Base-by-base conservation (phyloP, 208 protist species). In the Crithidia bombi region DNA sequence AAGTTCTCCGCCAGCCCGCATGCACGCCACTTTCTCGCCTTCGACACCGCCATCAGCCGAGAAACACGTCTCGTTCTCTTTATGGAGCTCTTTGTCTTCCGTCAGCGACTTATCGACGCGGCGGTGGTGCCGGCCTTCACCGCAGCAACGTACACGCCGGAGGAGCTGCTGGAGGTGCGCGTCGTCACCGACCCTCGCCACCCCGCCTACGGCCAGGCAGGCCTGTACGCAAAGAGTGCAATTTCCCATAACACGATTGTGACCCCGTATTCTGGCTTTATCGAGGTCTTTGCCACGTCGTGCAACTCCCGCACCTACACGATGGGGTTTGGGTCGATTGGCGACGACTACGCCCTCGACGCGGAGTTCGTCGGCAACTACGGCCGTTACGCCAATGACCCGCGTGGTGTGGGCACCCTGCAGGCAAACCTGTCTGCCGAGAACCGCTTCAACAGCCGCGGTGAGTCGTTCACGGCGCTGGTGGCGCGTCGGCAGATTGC, bases 351-450 rank as follows among this genome's bases (percentile, higher is more conserved):
- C 69, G 92, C 82, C 0, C 70, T 96, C 19, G 92, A 96, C 61
- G 92, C 92, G 25, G 89, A 96, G 81, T 96, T 96, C 67, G 79
- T 81, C 1, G 92, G 92, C 39, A 95, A 95, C 71, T 91, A 90
- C 62, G 92, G 85, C 43, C 92, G 92, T 43, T 96, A 92, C 62
- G 92, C 92, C 12, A 96, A 96, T 62, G 92, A 96, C 62, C 92
- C 92, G 17, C 85, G 92, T 14, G 87, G 88, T 2, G 70, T 94
- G 19, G 86, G 86, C 14, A 86, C 84, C 11, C 51, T 84, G 32
- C 41, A 65, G 38, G 83, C 92, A 4, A 96, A 96, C 69, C 33
- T 95, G 21, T 88, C 62, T 59, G 92, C 92, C 3, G 87, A 96
- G 58, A 93, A 80, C 72, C 80, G 84, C n/a, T 86, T 89, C 38